phyloP scores from a whole-genome alignment of 2,329 filamentous ascomycete species.

The Rosellinia necatrix region DNA sequence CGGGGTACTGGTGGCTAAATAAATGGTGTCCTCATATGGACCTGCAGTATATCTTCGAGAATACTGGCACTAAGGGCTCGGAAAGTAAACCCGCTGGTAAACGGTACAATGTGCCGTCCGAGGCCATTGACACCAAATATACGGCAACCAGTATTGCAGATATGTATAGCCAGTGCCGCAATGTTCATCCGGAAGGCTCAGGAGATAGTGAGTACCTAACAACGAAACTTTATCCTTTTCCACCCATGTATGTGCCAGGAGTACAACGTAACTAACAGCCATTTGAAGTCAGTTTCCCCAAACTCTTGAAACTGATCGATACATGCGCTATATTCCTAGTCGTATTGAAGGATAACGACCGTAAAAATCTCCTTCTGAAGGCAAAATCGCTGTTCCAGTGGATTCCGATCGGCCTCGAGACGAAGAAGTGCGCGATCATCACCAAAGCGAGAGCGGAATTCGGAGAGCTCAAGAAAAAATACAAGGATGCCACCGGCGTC shows the following conservation, averaged over 20 bases:
- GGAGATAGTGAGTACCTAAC: conserved; percentile 10
- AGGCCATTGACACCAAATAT: conserved; percentile 19
- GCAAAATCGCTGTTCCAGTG: conserved; percentile 23
- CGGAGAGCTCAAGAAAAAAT: neutral
- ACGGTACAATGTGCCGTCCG: conserved; percentile 14
- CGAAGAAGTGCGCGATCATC: conserved; percentile 20
- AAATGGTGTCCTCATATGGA: conserved; percentile 30
- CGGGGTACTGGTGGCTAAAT: conserved; percentile 27
- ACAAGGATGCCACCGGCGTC: neutral
- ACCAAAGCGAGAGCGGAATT: conserved; percentile 6
- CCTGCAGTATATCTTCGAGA: conserved; percentile 16
- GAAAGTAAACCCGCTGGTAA: neutral
- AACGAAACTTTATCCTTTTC: neutral
- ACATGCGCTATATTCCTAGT: conserved; percentile 25
- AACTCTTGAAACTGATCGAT: conserved; percentile 26
- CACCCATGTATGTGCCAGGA: neutral
- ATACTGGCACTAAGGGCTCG: conserved; percentile 1
- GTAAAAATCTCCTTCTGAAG: conserved; percentile 17
- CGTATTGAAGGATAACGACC: conserved; percentile 28
- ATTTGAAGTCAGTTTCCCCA: neutral
- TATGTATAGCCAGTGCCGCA: conserved; percentile 24
- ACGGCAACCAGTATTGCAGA: conserved; percentile 11
- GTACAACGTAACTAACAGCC: neutral
- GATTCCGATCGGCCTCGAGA: conserved; percentile 26
- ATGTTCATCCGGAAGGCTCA: neutral